Conservation (phyloP, 2,329 filamentous ascomycete species). For the Cercospora sp. region DNA sequence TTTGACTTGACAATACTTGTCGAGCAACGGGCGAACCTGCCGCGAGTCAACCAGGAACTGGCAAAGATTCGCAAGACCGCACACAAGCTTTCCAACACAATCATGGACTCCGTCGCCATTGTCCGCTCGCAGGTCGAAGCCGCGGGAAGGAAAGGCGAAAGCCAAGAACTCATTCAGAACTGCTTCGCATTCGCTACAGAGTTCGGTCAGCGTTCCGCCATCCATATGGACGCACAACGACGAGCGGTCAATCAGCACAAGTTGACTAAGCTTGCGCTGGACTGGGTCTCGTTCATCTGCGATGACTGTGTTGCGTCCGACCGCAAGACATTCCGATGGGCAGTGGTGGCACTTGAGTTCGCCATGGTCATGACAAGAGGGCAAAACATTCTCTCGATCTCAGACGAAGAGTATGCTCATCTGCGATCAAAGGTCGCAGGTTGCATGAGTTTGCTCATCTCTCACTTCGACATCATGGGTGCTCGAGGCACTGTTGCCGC, state of each 20-base stretch:
- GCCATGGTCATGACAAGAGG: constrained; percentile 96
- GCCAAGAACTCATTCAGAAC: constrained; percentile 93
- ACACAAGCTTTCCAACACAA: constrained; percentile 94
- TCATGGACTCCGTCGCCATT: constrained; percentile 97
- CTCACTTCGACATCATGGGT: constrained; percentile 98
- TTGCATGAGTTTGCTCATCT: constrained; percentile 96
- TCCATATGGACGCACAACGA: constrained; percentile 94
- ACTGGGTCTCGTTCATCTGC: constrained; percentile 98
- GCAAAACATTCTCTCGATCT: constrained; percentile 86
- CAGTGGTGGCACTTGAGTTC: constrained; percentile 91
- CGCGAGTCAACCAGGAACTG: constrained; percentile 85
- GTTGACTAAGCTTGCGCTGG: constrained; percentile 85
- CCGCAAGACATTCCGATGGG: constrained; percentile 95
- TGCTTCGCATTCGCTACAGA: constrained; percentile 99
- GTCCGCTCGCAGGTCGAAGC: constrained; percentile 77
- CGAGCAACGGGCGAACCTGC: constrained; percentile 89
- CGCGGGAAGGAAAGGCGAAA: constrained; percentile 64
- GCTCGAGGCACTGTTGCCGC: constrained; percentile 90
- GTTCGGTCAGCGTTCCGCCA: constrained; percentile 89
- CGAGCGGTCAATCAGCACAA: constrained; percentile 97
- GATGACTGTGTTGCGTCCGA: constrained; percentile 95
- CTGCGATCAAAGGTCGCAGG: constrained; percentile 87
- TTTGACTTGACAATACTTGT: constrained; percentile 85
- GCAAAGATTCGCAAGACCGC: constrained; percentile 94
- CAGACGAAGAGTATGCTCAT: constrained; percentile 80